Evolutionary conservation across 257 asterid species (phyloP), one percentile per base, ranked within the genome.

Genomic region (Thymus mandschuricus): DNA sequence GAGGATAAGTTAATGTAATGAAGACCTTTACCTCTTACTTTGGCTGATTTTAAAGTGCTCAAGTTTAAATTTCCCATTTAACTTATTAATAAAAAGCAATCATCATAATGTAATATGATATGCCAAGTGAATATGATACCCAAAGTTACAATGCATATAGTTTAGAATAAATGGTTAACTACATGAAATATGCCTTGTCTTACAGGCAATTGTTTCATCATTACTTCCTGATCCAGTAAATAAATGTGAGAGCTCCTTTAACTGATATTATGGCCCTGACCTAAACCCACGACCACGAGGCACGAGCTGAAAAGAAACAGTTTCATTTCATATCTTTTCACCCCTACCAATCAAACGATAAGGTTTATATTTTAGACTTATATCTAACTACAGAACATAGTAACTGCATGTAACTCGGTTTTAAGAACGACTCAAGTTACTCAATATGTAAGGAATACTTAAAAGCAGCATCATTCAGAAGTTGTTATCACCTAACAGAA

Each of bases 401-500:
- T 49, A 59, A 5, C 46, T 55, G 46, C 9, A 5, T n/a, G 8
- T 33, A 46, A 35, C 2, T 72, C 10, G 41, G 38, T 21, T 59
- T 8, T 4, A 3, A 45, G 35, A 54, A 68, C 10, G 40, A 11
- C 41, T 64, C 38, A 29, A 56, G 38, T 55, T 55, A 31, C 66
- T 45, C 63, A 52, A 61, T 21, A 62, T 38, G 21, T 11, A 71
- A 49, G 33, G 60, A 64, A 30, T 28, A 73, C 69, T 33, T 15
- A 59, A 45, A 49, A 48, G 64, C 49, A 68, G 62, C 31, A 69
- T 61, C 40, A 28, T 13, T 13, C 48, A 10, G 55, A 64, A 41
- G 61, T 21, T 59, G 54, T 48, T 46, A 51, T 60, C 66, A 45
- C 10, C 52, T 27, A 31, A 21, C 64, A n/a, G n/a, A n/a, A 15